These are phyloP conservation scores for Hymenoscyphus occultus DNA, from an alignment of 2,329 filamentous ascomycete species.

Conservation along the genomic window DNA sequence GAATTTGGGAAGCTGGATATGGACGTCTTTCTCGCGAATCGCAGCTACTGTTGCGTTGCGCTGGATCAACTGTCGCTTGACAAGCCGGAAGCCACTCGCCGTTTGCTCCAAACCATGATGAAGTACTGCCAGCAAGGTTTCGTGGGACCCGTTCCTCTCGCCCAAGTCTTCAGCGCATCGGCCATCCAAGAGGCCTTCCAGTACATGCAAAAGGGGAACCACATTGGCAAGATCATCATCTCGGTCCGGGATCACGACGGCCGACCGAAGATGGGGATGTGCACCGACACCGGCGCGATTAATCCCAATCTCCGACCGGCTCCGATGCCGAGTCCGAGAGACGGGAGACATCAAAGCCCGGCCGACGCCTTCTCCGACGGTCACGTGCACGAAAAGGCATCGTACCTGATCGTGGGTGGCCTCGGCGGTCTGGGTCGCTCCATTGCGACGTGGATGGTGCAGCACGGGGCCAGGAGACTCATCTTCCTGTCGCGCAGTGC, in stretches of 20 bases:
- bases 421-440: conserved; percentile 40
- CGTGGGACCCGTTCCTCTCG: too few relatives aligned
- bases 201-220: conserved; percentile 16
- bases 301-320: too few relatives aligned
- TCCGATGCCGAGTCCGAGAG: too few relatives aligned
- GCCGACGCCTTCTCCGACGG: too few relatives aligned
- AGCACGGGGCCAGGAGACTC: conserved; percentile 37
- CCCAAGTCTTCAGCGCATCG: too few relatives aligned
- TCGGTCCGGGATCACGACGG: background rate
- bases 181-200: conserved; percentile 14
- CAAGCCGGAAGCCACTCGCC: background rate
- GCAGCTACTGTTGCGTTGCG: background rate
- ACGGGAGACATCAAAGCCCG: too few relatives aligned
- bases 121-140: too few relatives aligned
- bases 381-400: background rate
- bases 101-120: background rate
- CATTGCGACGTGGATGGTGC: conserved; percentile 38
- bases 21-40: conserved; percentile 24
- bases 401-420: conserved; percentile 40
- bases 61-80: background rate
- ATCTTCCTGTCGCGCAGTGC: conserved; percentile 38
- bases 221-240: conserved; percentile 14
- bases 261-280: too few relatives aligned
- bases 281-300: too few relatives aligned
- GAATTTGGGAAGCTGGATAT: conserved; percentile 27